Percentiles rank a stretch among this genome's conserved stretches.
Evolutionary conservation across 306 rosid species (phyloP).

Genomic region (Quercus parvula): DNA sequence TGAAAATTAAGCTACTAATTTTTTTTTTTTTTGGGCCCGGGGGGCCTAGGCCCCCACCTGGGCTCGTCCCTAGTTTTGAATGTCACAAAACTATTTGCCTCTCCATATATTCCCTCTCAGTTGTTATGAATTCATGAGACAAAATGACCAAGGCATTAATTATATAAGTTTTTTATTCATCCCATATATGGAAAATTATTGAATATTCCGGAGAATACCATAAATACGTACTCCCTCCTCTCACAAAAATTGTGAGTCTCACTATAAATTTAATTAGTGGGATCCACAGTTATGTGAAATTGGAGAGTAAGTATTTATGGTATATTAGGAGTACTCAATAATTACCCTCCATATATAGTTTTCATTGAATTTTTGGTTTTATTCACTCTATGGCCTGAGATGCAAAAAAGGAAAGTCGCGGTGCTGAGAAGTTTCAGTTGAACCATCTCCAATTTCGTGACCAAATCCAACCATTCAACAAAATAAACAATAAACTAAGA

Average conservation of each 20-base stretch:
- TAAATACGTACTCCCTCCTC: fast-evolving
- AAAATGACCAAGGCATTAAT: too few relatives aligned
- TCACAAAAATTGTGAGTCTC: fast-evolving
- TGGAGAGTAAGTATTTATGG: too few relatives aligned
- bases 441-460: not conserved
- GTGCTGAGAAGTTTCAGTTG: not conserved
- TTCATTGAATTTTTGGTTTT: not conserved
- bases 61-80: too few relatives aligned
- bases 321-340: fast-evolving
- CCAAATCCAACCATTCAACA: not conserved
- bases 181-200: too few relatives aligned
- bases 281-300: fast-evolving
- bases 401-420: not conserved
- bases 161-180: too few relatives aligned
- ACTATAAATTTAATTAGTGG: too few relatives aligned
- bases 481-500: not conserved
- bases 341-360: not conserved
- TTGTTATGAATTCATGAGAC: too few relatives aligned
- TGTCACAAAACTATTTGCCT: too few relatives aligned
- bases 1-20: too few relatives aligned
- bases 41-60: too few relatives aligned
- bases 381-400: not conserved
- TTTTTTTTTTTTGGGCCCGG: too few relatives aligned
- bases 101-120: too few relatives aligned
- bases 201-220: fast-evolving